phyloP scores from a whole-genome alignment of 192 early-diverging fungal species.

The Kappamyces sp. region DNA sequence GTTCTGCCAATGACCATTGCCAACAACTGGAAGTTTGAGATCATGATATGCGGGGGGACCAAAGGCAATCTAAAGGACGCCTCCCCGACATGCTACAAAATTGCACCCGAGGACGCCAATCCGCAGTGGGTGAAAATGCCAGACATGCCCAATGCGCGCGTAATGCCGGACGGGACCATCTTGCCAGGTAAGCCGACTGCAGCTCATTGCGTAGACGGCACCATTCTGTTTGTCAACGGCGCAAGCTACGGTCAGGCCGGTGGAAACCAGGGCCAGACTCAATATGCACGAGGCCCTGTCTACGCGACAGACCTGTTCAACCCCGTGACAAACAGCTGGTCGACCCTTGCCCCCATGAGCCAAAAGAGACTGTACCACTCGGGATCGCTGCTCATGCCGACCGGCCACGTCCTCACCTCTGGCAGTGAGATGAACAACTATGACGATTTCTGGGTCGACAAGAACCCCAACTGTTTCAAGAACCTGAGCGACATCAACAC shows the following conservation, averaged over 20 bases:
- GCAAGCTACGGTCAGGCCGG: slow-evolving; percentile 28
- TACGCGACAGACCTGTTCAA: slow-evolving; percentile 31
- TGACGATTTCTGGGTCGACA: slow-evolving; percentile 23
- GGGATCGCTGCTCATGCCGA: slow-evolving; percentile 28
- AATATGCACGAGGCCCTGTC: slow-evolving; percentile 26
- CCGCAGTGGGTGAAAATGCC: slow-evolving; percentile 20
- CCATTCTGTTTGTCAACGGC: slow-evolving; percentile 31
- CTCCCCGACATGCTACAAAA: slow-evolving; percentile 15
- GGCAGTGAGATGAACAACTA: slow-evolving; percentile 41
- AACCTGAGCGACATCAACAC: neutral
- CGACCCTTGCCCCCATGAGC: slow-evolving; percentile 11
- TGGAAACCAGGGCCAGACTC: slow-evolving; percentile 29
- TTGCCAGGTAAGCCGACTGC: slow-evolving; percentile 23
- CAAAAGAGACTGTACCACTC: slow-evolving; percentile 22
- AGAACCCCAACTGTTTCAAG: neutral
- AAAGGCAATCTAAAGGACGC: slow-evolving; percentile 2
- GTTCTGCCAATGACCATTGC: slow-evolving; percentile 26
- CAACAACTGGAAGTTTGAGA: slow-evolving; percentile 13
- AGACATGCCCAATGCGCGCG: slow-evolving; percentile 17
- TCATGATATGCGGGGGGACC: slow-evolving; percentile 33
- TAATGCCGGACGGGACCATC: slow-evolving; percentile 30
- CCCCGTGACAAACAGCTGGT: slow-evolving; percentile 20
- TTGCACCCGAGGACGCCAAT: slow-evolving; percentile 19
- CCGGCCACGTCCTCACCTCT: slow-evolving; percentile 32
- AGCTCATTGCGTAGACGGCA: slow-evolving; percentile 23